A percentile compares a stretch with the other conserved stretches of the same genome.
These are phyloP conservation scores for Aspergillus bertholletiae DNA, from an alignment of 495 filamentous ascomycete genomes.

Conservation along the genomic window DNA sequence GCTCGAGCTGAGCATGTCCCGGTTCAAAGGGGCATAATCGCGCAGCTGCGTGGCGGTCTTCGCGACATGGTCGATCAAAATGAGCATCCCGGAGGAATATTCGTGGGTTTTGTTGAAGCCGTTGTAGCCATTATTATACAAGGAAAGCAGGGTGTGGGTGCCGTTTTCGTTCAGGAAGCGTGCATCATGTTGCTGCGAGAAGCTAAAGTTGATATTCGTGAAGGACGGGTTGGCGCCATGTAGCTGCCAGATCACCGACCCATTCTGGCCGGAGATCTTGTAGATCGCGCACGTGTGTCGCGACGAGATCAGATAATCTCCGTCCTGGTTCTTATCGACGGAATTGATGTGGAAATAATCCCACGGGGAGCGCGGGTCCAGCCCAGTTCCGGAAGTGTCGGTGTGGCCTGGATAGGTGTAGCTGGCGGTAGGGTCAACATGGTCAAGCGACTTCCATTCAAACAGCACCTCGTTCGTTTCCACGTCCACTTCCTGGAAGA, in stretches of 20 bases:
- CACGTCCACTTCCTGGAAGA: constrained; percentile 51
- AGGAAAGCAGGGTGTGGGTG: constrained; percentile 48
- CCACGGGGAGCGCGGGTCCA: constrained; percentile 47
- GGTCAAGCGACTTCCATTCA: constrained; percentile 51
- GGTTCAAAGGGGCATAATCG: constrained; percentile 38
- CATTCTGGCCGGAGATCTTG: constrained; percentile 57
- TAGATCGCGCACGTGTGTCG: constrained; percentile 56
- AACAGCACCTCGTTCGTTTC: constrained; percentile 48
- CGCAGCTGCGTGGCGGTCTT: constrained; percentile 47
- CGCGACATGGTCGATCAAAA: constrained; percentile 49
- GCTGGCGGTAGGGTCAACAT: constrained; percentile 43
- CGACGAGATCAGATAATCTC: constrained; percentile 58
- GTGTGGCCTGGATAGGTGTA: constrained; percentile 44
- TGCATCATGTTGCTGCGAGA: constrained; percentile 63
- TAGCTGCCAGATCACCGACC: constrained; percentile 55
- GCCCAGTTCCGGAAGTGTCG: constrained; percentile 44
- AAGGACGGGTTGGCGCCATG: constrained; percentile 49
- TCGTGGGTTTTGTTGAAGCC: constrained; percentile 44
- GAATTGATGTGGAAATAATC: constrained; percentile 67
- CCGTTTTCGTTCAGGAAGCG: constrained; percentile 50
- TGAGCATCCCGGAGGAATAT: constrained; percentile 55
- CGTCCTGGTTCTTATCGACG: constrained; percentile 53
- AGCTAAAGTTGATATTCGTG: constrained; percentile 47
- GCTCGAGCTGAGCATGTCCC: constrained; percentile 50
- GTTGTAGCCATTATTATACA: constrained; percentile 56